phyloP scores from a whole-genome alignment of 2,329 filamentous ascomycete genomes.

The Penicillium sp. region DNA sequence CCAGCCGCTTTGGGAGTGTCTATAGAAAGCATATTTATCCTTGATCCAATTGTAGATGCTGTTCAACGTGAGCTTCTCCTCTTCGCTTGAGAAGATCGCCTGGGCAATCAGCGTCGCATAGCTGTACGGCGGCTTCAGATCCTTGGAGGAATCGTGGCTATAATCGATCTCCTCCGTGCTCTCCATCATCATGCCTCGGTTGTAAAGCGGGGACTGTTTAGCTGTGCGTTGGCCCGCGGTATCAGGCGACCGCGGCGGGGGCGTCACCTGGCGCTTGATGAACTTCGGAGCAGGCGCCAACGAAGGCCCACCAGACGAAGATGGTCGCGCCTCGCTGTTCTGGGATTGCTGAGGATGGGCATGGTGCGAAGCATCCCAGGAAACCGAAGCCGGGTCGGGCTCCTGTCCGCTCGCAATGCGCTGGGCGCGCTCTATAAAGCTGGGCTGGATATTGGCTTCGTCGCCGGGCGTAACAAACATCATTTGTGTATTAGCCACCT shows the following conservation, averaged over 20 bases:
- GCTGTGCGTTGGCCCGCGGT: conserved; percentile 33
- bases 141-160: conserved; percentile 72
- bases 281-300: conserved; percentile 39
- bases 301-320: conserved; percentile 26
- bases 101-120: conserved; percentile 96
- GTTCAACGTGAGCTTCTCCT: conserved; percentile 80
- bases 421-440: conserved; percentile 61
- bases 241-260: conserved; percentile 35
- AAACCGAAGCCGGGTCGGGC: conserved; percentile 21
- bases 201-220: conserved; percentile 43
- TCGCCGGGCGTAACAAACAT: conserved; percentile 90
- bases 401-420: conserved; percentile 37
- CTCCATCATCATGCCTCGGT: conserved; percentile 47
- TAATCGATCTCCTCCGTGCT: conserved; percentile 47
- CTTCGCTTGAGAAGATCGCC: conserved; percentile 76
- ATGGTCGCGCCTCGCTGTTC: conserved; percentile 15
- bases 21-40: conserved; percentile 84
- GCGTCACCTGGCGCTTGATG: conserved; percentile 38
- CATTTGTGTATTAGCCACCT: conserved; percentile 91
- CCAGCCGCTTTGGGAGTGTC: conserved; percentile 78
- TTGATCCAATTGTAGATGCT: conserved; percentile 94
- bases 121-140: conserved; percentile 90
- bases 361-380: conserved; percentile 34
- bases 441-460: conserved; percentile 58
- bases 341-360: conserved; percentile 28